Evolutionary conservation across 129 eudicot genomes (phyloP), one percentile per base, ranked within the genome.

Genomic region (Flaveria ramosissima): DNA sequence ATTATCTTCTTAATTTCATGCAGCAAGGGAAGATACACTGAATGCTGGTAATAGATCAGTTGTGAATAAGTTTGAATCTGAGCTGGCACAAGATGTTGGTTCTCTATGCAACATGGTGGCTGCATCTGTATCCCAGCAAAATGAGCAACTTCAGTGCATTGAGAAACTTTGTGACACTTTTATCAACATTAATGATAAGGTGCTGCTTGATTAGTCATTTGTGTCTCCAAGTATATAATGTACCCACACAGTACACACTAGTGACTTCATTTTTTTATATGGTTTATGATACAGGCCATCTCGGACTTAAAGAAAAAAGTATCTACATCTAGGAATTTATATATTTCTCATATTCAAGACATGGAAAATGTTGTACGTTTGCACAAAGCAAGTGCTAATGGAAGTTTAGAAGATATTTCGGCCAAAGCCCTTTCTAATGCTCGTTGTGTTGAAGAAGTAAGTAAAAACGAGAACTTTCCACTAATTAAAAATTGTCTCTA

Each of bases 1-100:
- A 24, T 24, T 24, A 53, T 56, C 16, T 57, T 21, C 20, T 26
- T 46, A n/a, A 41, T 47, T 57, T 47, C 57, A 19, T 78, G 68
- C 80, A 95, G 99, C 86, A 53, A 82, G 97, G 77, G 99, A 92
- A 81, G 97, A 95, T 82, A 86, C 85, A 78, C 55, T 95, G 77
- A 85, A 78, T 78, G 91, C 92, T 53, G 86, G 88, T 52, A 95
- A 95, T 85, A 83, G 92, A 76, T 95, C 97, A 30, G 85, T 90
- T 60, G 96, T 95, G 74, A 79, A 72, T 83, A 89, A 78, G 39
- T 95, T 75, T 59, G 92, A 91, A 70, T 80, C 87, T 76, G 95
- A 89, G 80, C 88, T 95, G 20, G 81, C 86, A 32, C 83, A 84
- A 78, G 88, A 88, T 77, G 85, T 95, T 67, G 75, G 76, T 55